A percentile compares a stretch with the other conserved stretches of the same genome.
phyloP scores from a whole-genome alignment of 2,329 filamentous ascomycete species.

The Phyllosticta capitalensis region DNA sequence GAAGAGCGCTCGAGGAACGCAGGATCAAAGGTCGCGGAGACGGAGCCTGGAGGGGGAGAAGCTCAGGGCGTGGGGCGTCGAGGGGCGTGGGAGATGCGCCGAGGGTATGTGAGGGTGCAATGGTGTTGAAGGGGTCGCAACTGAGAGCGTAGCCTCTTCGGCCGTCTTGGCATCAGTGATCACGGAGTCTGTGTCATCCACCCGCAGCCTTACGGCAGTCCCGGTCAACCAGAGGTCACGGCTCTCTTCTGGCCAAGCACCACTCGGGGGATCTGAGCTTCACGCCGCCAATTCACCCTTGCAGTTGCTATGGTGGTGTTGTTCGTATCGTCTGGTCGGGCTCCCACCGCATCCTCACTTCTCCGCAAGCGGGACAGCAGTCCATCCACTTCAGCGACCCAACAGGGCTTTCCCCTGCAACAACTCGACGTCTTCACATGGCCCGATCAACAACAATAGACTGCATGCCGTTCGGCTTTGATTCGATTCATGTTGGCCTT shows the following conservation, averaged over 20 bases:
- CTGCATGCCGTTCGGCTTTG: neutral
- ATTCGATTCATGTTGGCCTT: neutral
- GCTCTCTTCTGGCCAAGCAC: neutral
- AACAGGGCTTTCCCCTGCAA: neutral
- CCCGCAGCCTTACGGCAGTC: constrained; percentile 9
- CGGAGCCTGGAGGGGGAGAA: constrained; percentile 7
- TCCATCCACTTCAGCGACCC: neutral
- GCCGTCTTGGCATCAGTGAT: neutral
- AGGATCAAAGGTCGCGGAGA: neutral
- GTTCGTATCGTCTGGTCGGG: neutral
- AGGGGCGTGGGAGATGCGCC: constrained; percentile 11
- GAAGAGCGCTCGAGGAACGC: constrained; percentile 3
- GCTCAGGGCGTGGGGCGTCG: constrained; percentile 5
- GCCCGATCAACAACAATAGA: neutral
- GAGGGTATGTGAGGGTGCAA: neutral
- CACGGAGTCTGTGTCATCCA: neutral
- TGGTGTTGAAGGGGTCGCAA: constrained; percentile 11
- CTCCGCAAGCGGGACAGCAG: neutral
- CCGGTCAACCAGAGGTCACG: neutral
- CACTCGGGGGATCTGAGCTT: constrained; percentile 9
- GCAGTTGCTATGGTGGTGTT: neutral
- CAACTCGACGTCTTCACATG: neutral
- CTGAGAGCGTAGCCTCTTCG: constrained; percentile 7
- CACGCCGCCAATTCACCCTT: neutral
- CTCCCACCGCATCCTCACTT: neutral